A percentile compares a stretch with the other conserved stretches of the same genome.
Conservation (phyloP, 805 yeast genomes). For the Myxozyma mucilagina region DNA sequence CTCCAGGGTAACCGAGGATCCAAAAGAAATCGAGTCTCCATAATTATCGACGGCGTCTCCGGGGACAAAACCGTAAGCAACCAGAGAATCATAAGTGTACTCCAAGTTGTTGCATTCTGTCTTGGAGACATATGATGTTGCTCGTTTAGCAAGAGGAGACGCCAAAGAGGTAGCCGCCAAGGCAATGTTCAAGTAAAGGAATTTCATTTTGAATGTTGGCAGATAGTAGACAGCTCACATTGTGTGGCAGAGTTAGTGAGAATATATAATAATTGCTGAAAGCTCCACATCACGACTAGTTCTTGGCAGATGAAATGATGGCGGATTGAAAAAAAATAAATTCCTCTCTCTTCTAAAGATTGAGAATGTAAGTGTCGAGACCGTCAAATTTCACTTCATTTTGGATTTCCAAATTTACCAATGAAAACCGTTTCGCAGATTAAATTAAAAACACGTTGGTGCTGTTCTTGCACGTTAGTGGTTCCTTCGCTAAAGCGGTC, state of each 20-base stretch:
- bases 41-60: constrained; percentile 26
- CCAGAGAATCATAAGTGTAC: constrained; percentile 25
- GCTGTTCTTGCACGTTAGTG: not conserved
- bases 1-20: constrained; percentile 22
- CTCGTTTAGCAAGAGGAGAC: constrained; percentile 3
- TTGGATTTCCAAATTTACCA: too few relatives aligned
- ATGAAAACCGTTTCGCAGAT: too few relatives aligned
- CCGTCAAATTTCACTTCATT: too few relatives aligned
- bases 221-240: not conserved
- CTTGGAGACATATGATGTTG: constrained; percentile 7
- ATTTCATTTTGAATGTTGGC: not conserved
- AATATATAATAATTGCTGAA: too few relatives aligned
- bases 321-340: too few relatives aligned
- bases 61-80: constrained; percentile 22
- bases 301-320: too few relatives aligned
- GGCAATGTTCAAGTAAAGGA: constrained; percentile 2
- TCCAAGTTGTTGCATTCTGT: constrained; percentile 15
- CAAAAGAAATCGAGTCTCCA: constrained; percentile 29
- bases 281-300: too few relatives aligned
- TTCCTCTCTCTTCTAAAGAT: too few relatives aligned
- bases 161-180: constrained; percentile 1
- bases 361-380: too few relatives aligned
- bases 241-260: not conserved
- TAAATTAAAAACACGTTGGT: not conserved
- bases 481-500: not conserved